Conservation (phyloP, 176 grass and related monocot species). For the Aegilops longissima region DNA sequence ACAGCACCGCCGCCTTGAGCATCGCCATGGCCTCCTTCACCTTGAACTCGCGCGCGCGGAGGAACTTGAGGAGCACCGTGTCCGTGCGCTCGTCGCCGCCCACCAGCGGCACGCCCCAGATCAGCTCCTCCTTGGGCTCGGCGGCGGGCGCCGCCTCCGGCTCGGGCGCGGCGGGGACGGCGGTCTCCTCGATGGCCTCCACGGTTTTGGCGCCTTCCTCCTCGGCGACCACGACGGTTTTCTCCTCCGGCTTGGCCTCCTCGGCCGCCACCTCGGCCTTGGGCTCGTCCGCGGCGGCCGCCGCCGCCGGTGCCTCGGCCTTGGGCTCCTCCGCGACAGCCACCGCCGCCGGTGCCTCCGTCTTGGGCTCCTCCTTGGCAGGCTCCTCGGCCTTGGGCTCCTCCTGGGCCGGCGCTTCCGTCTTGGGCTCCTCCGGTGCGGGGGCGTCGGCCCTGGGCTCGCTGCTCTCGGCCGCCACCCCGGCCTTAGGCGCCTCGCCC, state of each 20-base stretch:
- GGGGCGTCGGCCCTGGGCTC: not conserved
- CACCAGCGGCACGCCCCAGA: constrained; percentile 62
- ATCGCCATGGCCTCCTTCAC: constrained; percentile 75
- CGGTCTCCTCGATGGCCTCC: constrained; percentile 39
- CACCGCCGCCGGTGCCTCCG: not conserved
- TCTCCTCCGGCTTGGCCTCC: constrained; percentile 21
- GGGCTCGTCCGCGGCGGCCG: constrained; percentile 19
- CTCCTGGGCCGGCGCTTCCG: not conserved
- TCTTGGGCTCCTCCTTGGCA: constrained; percentile 19
- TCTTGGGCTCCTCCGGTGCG: not conserved
- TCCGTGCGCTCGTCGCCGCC: constrained; percentile 71
- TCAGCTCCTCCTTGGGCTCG: constrained; percentile 36
- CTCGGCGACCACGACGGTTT: constrained; percentile 20
- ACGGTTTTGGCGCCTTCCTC: constrained; percentile 16
- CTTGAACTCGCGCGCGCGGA: constrained; percentile 80
- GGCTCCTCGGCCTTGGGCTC: not conserved
- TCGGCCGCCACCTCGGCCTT: constrained; percentile 28
- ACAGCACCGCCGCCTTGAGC: constrained; percentile 70
- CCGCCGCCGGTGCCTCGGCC: not conserved
- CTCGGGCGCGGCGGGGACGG: constrained; percentile 1
- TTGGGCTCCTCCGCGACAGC: too few relatives aligned
- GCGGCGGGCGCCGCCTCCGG: not conserved
- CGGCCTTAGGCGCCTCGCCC: not conserved
- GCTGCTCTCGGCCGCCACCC: not conserved
- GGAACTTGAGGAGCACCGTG: constrained; percentile 87